Base-by-base conservation (phyloP, 192 early-diverging fungal species). In the Backusella tuberculispora region DNA sequence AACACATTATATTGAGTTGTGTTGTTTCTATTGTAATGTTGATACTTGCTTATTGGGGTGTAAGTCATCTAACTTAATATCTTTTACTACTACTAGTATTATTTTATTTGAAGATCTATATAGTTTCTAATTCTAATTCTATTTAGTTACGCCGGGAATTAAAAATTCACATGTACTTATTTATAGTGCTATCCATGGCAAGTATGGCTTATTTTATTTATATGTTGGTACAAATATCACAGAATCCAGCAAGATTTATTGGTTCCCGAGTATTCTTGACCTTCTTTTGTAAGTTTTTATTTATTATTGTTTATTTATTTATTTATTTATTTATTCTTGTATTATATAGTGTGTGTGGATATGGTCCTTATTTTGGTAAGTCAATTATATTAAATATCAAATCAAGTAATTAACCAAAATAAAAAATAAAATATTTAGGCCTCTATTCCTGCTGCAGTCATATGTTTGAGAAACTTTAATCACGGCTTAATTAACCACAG, bases 201-300 rank as follows among this genome's bases (percentile, higher is more conserved):
- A 91, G 85, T 6, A 85, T 93, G 72, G 90, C 82, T 8, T 95
- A 94, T 78, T 84, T 91, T 63, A 87, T 93, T n/a, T 81, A 84
- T 42, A 91, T 89, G 69, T 48, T 94, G 63, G 85, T 86, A 40
- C 87, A 91, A 65, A 88, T 95, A 12, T 87, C 81, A 29, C 42
- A 38, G 7, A 38, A 86, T 34, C 73, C 80, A n/a, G 26, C 34
- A 4, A 73, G 80, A 17, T 89, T 85, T 53, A 40, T 63, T 44
- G 88, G 88, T 37, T 83, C 88, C 6, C 79, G 69, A 63, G 87
- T 79, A 34, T 89, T 89, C 53, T 69, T 86, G 14, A 83, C 78
- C 29, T 87, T 89, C 79, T 89, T 89, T 73, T 80, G 88, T 89
- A 83, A 85, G 86, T 77, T 45, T 9, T 13, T 45, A 38, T 15